A percentile compares a stretch with the other conserved stretches of the same genome.
These are phyloP conservation scores for Pichia sporocuriosa DNA, from an alignment of 805 yeast species.

Conservation along the genomic window DNA sequence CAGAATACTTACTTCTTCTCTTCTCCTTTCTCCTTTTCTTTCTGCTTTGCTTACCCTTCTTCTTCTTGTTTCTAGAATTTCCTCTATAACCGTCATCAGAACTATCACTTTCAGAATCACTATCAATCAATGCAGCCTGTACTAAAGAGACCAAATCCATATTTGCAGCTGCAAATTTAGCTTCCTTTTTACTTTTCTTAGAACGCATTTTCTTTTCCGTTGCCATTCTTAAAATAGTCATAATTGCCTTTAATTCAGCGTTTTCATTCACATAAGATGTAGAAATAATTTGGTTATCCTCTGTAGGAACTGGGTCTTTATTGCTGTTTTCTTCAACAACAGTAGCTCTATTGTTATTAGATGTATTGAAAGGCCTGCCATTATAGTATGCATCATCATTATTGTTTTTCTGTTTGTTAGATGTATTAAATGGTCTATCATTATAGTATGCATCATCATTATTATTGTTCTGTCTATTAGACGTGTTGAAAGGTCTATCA, in stretches of 20 bases:
- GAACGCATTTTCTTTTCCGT: conserved; percentile 6
- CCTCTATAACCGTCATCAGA: not conserved
- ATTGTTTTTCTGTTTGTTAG: not conserved
- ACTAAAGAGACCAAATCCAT: conserved; percentile 6
- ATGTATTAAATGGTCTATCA: conserved; percentile 1
- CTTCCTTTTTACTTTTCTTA: conserved; percentile 4
- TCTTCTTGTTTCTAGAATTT: too few species aligned
- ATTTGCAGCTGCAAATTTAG: not conserved
- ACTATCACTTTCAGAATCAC: conserved; percentile 3
- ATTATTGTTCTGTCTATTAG: not conserved
- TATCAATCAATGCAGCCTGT: conserved; percentile 5
- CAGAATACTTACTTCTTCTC: not conserved
- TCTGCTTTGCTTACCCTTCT: not conserved
- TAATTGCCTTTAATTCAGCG: conserved; percentile 2
- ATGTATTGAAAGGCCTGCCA: conserved; percentile 2
- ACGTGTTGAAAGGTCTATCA: conserved; percentile 5
- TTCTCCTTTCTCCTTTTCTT: not conserved
- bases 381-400: not conserved
- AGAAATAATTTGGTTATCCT: not conserved
- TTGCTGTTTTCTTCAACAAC: not conserved
- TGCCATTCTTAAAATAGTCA: not conserved
- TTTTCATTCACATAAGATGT: not conserved
- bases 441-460: not conserved
- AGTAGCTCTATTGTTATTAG: not conserved
- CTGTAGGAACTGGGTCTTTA: not conserved